Conservation (phyloP, 345 rosid species). For the Gossypium turneri region DNA sequence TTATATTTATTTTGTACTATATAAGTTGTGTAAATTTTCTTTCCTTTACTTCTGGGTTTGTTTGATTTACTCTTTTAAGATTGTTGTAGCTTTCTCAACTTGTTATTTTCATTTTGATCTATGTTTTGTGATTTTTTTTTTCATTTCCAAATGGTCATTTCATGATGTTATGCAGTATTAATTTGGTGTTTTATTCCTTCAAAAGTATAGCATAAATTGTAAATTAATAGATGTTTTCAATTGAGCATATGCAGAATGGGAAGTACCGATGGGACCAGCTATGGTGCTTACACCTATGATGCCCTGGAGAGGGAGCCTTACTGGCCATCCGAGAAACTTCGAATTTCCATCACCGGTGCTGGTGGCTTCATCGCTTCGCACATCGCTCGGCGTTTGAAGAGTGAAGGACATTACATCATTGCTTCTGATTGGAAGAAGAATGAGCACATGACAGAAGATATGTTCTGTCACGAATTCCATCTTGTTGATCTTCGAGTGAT, state of each 20-base stretch:
- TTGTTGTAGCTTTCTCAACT: neutral
- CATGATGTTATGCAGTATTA: neutral
- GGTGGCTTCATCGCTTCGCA: constrained; percentile 98
- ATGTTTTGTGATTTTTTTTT: neutral
- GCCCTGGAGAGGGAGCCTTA: constrained; percentile 78
- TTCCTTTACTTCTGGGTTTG: neutral
- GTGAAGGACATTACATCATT: constrained; percentile 88
- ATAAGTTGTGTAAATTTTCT: neutral
- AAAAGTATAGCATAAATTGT: neutral
- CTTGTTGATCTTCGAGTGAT: constrained; percentile 93
- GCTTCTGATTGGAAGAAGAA: constrained; percentile 99
- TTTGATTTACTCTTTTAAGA: neutral
- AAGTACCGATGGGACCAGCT: constrained; percentile 48
- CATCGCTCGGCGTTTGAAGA: constrained; percentile 93
- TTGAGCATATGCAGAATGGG: constrained; percentile 56
- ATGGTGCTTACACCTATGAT: constrained; percentile 81
- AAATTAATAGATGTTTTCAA: neutral
- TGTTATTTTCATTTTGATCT: neutral
- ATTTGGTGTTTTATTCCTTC: neutral
- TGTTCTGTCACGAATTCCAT: constrained; percentile 96
- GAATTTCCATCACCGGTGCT: constrained; percentile 81
- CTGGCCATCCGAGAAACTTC: constrained; percentile 87
- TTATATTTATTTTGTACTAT: neutral
- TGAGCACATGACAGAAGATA: constrained; percentile 96
- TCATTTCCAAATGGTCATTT: neutral